Conservation (phyloP, 139 green algal species). For the Micractinium conductrix region DNA sequence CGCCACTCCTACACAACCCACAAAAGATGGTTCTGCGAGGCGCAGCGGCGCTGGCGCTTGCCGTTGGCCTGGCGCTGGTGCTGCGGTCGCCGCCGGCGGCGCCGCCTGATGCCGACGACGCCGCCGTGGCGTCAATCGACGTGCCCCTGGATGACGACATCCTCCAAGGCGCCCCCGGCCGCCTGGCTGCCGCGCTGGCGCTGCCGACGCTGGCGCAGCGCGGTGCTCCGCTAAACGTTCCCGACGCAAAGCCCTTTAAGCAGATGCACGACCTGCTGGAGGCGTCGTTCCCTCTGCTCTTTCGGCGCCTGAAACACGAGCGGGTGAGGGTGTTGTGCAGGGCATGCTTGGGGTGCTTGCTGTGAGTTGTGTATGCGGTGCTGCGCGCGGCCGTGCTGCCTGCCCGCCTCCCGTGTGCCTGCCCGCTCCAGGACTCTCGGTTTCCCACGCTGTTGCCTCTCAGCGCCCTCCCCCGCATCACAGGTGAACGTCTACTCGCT, state of each 20-base stretch:
- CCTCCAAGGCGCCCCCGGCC: background rate
- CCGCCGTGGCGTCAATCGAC: background rate
- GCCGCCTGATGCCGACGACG: background rate
- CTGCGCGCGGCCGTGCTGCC: background rate
- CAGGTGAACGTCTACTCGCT: conserved; percentile 55
- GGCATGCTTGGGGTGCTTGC: too few relatives aligned
- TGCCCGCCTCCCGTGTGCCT: too few relatives aligned
- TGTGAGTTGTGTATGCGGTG: background rate
- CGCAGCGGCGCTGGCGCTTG: background rate
- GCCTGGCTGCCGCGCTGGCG: background rate
- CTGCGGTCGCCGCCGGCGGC: too few relatives aligned
- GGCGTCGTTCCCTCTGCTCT: conserved; percentile 24
- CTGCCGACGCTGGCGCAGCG: background rate
- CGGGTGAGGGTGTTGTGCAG: too few relatives aligned
- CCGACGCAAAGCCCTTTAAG: conserved; percentile 35
- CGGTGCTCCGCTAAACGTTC: background rate
- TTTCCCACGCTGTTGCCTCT: too few relatives aligned
- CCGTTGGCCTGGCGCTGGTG: background rate
- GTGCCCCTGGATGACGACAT: background rate
- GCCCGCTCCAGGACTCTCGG: too few relatives aligned
- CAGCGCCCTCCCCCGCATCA: too few relatives aligned
- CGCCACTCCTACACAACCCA: too few relatives aligned
- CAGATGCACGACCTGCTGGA: conserved; percentile 35
- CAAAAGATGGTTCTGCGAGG: too few relatives aligned
- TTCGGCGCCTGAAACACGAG: conserved; percentile 10